Conservation (phyloP, 2,329 filamentous ascomycete species). For the Fusarium sp. region DNA sequence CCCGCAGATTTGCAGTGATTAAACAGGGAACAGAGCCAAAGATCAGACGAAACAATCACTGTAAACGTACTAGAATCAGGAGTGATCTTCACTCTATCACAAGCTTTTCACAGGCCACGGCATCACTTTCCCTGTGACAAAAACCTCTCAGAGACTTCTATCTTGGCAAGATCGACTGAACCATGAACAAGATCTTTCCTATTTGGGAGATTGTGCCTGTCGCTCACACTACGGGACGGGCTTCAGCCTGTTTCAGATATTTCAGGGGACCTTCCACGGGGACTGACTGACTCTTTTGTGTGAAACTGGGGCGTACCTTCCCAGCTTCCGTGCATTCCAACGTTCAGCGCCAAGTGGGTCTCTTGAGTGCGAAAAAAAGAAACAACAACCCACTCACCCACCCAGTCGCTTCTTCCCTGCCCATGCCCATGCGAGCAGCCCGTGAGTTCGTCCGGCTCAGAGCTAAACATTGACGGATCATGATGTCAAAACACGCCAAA, state of each 20-base stretch:
- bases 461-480: constrained; percentile 21
- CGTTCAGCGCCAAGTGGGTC: constrained; percentile 21
- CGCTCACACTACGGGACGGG: background rate
- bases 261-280: constrained; percentile 18
- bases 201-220: constrained; percentile 21
- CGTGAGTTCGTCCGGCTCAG: constrained; percentile 11
- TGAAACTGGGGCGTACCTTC: constrained; percentile 37
- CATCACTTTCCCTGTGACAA: background rate
- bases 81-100: constrained; percentile 24
- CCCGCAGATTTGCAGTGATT: background rate
- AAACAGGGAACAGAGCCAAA: background rate
- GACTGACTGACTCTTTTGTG: background rate
- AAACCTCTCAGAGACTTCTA: background rate
- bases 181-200: constrained; percentile 28
- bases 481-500: constrained; percentile 3
- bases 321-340: constrained; percentile 7
- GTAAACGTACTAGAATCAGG: constrained; percentile 8
- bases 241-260: constrained; percentile 41
- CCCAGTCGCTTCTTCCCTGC: background rate
- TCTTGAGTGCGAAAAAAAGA: constrained; percentile 21
- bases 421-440: background rate
- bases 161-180: constrained; percentile 8
- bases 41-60: constrained; percentile 16
- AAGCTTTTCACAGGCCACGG: constrained; percentile 13
- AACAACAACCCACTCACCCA: constrained; percentile 16